A percentile compares a stretch with the other conserved stretches of the same genome.
Evolutionary conservation across 192 early-diverging fungal species (phyloP).

Genomic region (Backusella tuberculispora): DNA sequence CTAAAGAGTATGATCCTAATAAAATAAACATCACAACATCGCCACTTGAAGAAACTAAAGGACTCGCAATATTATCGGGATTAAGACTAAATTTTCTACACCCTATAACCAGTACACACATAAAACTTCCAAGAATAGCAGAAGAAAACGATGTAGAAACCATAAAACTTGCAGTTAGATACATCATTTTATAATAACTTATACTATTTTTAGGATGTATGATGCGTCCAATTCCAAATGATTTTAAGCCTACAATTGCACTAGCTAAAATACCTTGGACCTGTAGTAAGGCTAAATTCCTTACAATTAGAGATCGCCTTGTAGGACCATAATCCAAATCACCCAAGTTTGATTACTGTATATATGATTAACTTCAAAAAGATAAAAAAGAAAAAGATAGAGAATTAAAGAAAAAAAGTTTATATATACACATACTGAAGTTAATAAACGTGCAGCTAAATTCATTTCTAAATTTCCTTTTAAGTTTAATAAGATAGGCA

Average conservation of each 20-base stretch:
- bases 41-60: slow-evolving; percentile 68
- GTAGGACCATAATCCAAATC: slow-evolving; percentile 53
- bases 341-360: slow-evolving; percentile 61
- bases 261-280: slow-evolving; percentile 73
- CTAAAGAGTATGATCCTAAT: slow-evolving; percentile 50
- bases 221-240: slow-evolving; percentile 56
- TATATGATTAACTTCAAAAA: too few relatives aligned
- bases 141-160: slow-evolving; percentile 67
- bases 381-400: too few relatives aligned
- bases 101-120: slow-evolving; percentile 63
- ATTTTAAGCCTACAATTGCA: slow-evolving; percentile 66
- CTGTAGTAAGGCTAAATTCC: slow-evolving; percentile 75
- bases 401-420: too few relatives aligned
- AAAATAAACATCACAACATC: slow-evolving; percentile 69
- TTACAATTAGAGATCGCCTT: slow-evolving; percentile 58
- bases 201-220: slow-evolving; percentile 27
- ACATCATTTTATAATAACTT: slow-evolving; percentile 42
- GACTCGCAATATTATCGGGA: slow-evolving; percentile 75
- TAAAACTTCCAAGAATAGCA: slow-evolving; percentile 68
- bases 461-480: slow-evolving; percentile 93
- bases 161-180: slow-evolving; percentile 64
- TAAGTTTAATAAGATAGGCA: slow-evolving; percentile 80
- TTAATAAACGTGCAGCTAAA: slow-evolving; percentile 78
- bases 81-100: slow-evolving; percentile 66
- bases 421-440: slow-evolving; percentile 67